phyloP scores from a whole-genome alignment of 163 green algal species.

The Coccomyxa subellipsoidea region DNA sequence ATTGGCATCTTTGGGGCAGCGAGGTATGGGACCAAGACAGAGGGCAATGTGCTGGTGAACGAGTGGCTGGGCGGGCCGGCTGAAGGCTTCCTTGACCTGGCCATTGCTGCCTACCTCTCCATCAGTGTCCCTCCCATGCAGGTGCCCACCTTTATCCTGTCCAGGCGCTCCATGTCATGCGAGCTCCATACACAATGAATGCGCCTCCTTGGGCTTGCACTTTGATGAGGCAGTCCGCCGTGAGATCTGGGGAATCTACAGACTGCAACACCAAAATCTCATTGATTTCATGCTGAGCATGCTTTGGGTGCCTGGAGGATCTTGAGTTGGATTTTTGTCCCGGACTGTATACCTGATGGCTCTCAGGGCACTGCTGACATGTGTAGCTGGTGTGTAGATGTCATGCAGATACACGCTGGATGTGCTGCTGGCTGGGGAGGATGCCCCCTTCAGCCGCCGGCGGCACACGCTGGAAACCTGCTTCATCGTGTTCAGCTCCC shows the following conservation, averaged over 20 bases:
- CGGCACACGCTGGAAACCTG: slow-evolving; percentile 45
- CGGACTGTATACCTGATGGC: too few relatives aligned
- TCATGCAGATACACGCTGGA: slow-evolving; percentile 33
- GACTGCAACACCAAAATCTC: too few relatives aligned
- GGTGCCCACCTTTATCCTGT: too few relatives aligned
- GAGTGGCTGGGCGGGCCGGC: slow-evolving; percentile 34
- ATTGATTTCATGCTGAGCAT: too few relatives aligned
- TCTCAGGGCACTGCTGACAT: not conserved
- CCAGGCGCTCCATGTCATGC: too few relatives aligned
- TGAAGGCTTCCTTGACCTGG: slow-evolving; percentile 37
- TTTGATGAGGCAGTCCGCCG: too few relatives aligned
- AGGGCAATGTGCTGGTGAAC: slow-evolving; percentile 52
- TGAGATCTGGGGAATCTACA: too few relatives aligned
- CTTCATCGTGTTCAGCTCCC: slow-evolving; percentile 31
- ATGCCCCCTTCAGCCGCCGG: slow-evolving; percentile 3
- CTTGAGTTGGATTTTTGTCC: too few relatives aligned
- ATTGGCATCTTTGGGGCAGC: slow-evolving; percentile 48
- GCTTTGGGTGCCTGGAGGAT: too few relatives aligned
- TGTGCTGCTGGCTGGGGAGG: slow-evolving; percentile 34
- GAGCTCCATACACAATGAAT: too few relatives aligned
- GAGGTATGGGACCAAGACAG: slow-evolving; percentile 38
- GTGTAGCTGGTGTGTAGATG: slow-evolving; percentile 20
- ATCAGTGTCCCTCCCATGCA: slow-evolving; percentile 45
- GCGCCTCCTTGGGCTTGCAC: not conserved
- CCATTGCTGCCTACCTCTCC: slow-evolving; percentile 44